phyloP scores from a whole-genome alignment of 2,329 filamentous ascomycete species.

The Onygenales sp. region DNA sequence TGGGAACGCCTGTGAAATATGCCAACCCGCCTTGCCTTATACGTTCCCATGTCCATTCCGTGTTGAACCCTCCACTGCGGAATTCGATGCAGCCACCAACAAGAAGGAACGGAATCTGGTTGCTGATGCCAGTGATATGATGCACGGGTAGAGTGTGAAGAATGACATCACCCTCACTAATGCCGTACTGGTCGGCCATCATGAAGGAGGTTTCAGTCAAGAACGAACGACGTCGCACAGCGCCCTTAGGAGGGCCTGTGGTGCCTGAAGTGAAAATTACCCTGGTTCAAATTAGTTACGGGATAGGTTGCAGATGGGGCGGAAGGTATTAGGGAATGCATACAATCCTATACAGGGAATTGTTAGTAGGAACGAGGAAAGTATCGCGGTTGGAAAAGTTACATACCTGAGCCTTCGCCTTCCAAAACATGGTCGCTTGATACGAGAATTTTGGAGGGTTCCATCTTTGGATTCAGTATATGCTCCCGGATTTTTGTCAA shows the following conservation, averaged over 20 bases:
- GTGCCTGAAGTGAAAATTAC: slow-evolving; percentile 22
- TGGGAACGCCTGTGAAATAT: slow-evolving; percentile 35
- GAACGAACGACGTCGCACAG: slow-evolving; percentile 10
- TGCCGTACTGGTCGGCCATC: slow-evolving; percentile 20
- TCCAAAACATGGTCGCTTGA: slow-evolving; percentile 21
- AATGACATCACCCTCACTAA: slow-evolving; percentile 20
- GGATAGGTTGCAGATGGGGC: no score
- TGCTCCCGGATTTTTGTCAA: slow-evolving; percentile 18
- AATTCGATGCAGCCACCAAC: slow-evolving; percentile 34
- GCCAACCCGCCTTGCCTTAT: slow-evolving; percentile 24
- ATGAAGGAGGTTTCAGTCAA: slow-evolving; percentile 7
- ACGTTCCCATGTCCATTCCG: slow-evolving; percentile 31
- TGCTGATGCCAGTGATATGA: slow-evolving; percentile 23
- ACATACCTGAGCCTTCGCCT: slow-evolving; percentile 19
- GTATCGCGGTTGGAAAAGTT: not conserved
- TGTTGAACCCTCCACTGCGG: slow-evolving; percentile 30
- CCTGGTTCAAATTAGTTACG: slow-evolving; percentile 2
- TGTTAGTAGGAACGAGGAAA: no score
- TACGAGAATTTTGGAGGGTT: slow-evolving; percentile 15
- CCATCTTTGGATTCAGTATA: slow-evolving; percentile 7
- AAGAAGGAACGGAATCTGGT: slow-evolving; percentile 28
- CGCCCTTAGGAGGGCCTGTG: slow-evolving; percentile 18
- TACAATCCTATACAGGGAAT: no score
- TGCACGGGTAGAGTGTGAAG: slow-evolving; percentile 24
- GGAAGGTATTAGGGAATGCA: no score